phyloP scores from a whole-genome alignment of 2,329 filamentous ascomycete species.

The Hypoxylon sp. region DNA sequence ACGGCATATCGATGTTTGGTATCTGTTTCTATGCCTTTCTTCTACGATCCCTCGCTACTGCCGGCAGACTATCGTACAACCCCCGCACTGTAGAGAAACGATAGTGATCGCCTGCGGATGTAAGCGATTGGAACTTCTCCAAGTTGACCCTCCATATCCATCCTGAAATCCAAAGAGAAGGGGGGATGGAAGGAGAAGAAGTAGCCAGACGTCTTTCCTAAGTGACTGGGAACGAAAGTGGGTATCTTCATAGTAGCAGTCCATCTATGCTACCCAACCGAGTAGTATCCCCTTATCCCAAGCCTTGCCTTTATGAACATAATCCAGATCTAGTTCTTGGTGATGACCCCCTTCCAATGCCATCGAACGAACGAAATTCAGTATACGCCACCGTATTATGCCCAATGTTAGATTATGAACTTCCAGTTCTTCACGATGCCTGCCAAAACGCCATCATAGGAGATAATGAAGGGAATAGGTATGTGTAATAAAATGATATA shows the following conservation, averaged over 20 bases:
- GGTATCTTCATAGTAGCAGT: slow-evolving; percentile 27
- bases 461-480: background rate
- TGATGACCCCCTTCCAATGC: slow-evolving; percentile 5
- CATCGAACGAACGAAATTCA: slow-evolving; percentile 14
- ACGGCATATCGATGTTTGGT: slow-evolving; percentile 19
- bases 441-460: slow-evolving; percentile 15
- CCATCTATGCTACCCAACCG: slow-evolving; percentile 13
- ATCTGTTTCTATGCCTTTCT: slow-evolving; percentile 23
- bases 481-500: background rate
- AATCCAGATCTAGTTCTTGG: background rate
- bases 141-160: background rate
- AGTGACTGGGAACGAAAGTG: slow-evolving; percentile 26
- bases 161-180: background rate
- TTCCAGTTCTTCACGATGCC: background rate
- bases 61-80: slow-evolving; percentile 3
- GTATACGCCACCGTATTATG: slow-evolving; percentile 1
- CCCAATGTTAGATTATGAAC: slow-evolving; percentile 10
- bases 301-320: slow-evolving; percentile 1
- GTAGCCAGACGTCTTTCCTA: slow-evolving; percentile 7
- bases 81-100: background rate
- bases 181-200: background rate
- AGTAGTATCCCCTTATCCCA: slow-evolving; percentile 13
- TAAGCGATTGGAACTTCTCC: slow-evolving; percentile 14
- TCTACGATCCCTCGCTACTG: background rate
- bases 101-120: background rate